Conservation (phyloP, 2,329 filamentous ascomycete genomes). For the Scortechinia acanthostroma region DNA sequence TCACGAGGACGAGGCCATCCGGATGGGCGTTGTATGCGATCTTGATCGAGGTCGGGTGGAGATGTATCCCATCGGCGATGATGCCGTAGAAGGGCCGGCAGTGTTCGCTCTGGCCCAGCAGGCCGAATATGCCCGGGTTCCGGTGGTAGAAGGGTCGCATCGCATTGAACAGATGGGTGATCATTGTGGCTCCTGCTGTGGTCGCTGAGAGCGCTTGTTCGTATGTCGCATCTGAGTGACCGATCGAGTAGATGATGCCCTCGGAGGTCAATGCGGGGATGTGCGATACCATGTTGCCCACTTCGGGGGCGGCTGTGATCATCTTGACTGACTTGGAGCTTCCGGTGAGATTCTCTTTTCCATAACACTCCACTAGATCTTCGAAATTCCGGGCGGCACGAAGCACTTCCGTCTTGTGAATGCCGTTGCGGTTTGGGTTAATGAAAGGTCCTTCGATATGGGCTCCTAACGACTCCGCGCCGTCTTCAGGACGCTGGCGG, state of each 20-base stretch:
- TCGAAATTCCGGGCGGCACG: conserved; percentile 52
- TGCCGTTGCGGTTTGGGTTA: conserved; percentile 74
- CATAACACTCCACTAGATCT: conserved; percentile 69
- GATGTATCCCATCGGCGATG: conserved; percentile 83
- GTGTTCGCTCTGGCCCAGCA: conserved; percentile 62
- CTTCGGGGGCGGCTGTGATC: conserved; percentile 81
- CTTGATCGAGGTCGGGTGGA: conserved; percentile 81
- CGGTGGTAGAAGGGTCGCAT: conserved; percentile 87
- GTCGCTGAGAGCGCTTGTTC: conserved; percentile 71
- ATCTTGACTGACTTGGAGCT: conserved; percentile 53
- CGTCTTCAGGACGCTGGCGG: conserved; percentile 51
- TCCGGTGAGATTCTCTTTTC: conserved; percentile 58
- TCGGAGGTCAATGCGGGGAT: conserved; percentile 60
- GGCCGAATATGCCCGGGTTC: conserved; percentile 82
- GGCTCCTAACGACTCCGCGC: conserved; percentile 80
- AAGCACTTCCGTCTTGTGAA: conserved; percentile 72
- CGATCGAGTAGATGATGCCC: conserved; percentile 72
- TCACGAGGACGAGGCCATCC: conserved; percentile 78
- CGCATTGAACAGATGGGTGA: conserved; percentile 89
- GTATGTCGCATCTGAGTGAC: conserved; percentile 82
- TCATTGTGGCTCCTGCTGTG: conserved; percentile 73
- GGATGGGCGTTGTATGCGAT: conserved; percentile 85
- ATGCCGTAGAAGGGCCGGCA: conserved; percentile 75
- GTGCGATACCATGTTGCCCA: conserved; percentile 59
- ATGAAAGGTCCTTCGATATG: conserved; percentile 90